Conservation (phyloP, 164 flowering plant species). For the Annona squamosa region DNA sequence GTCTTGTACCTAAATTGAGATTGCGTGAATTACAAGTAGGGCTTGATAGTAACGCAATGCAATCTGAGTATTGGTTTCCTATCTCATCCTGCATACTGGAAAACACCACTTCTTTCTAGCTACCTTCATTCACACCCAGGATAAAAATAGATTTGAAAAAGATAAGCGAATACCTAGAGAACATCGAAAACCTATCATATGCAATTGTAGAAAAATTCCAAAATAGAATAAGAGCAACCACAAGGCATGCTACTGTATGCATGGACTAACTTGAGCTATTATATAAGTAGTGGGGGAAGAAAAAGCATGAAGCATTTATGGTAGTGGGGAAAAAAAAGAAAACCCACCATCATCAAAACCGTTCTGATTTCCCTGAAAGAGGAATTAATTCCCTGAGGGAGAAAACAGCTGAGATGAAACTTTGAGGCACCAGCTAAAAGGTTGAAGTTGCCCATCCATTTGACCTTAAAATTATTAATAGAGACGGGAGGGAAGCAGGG, state of each 20-base stretch:
- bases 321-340: not conserved
- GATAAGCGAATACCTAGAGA: not conserved
- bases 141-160: not conserved
- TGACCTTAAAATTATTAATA: constrained; percentile 1
- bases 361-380: not conserved
- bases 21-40: not conserved
- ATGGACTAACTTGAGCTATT: not conserved
- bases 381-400: not conserved
- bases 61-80: not conserved
- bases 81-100: not conserved
- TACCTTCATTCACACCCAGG: not conserved
- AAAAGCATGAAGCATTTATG: not conserved
- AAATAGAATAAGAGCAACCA: not conserved
- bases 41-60: not conserved
- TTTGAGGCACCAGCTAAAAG: not conserved
- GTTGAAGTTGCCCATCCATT: not conserved
- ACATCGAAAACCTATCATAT: not conserved
- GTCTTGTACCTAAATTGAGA: not conserved
- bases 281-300: not conserved
- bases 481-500: not conserved
- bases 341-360: not conserved
- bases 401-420: not conserved
- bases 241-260: not conserved
- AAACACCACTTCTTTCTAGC: not conserved
- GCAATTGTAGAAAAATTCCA: not conserved